phyloP scores from a whole-genome alignment of 2,329 filamentous ascomycete genomes.

The Fusarium paranaense region DNA sequence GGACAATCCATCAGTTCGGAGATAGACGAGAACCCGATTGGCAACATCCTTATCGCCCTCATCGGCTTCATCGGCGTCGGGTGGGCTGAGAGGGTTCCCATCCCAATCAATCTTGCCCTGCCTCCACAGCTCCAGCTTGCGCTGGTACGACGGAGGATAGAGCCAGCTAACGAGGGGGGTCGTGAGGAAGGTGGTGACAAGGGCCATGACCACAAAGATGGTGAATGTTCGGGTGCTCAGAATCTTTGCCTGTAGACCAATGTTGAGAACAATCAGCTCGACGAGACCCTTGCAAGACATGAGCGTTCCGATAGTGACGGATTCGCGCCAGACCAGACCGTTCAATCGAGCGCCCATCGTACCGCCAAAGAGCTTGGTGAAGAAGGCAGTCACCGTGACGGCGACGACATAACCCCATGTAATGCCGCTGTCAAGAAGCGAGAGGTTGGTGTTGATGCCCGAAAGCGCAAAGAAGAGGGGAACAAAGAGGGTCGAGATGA shows the following conservation, averaged over 20 bases:
- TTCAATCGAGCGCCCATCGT: conserved; percentile 76
- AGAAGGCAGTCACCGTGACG: conserved; percentile 82
- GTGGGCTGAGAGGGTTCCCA: conserved; percentile 47
- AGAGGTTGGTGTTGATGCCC: conserved; percentile 86
- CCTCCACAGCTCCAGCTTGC: conserved; percentile 67
- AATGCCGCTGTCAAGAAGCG: conserved; percentile 81
- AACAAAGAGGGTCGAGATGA: conserved; percentile 84
- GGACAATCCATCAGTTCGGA: conserved; percentile 39
- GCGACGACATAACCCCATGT: conserved; percentile 91
- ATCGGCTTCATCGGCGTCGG: not conserved
- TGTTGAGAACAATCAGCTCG: conserved; percentile 79
- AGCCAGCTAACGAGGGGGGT: conserved; percentile 79
- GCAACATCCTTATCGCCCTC: conserved; percentile 3
- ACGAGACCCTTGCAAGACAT: conserved; percentile 98
- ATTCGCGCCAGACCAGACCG: conserved; percentile 86
- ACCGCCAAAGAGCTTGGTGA: conserved; percentile 85
- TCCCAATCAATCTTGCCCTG: conserved; percentile 91
- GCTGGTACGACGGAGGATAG: conserved; percentile 74
- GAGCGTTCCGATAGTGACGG: conserved; percentile 84
- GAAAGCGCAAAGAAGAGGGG: conserved; percentile 94
- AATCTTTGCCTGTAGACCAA: conserved; percentile 18
- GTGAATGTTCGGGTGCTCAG: conserved; percentile 77
- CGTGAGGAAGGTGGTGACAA: conserved; percentile 85
- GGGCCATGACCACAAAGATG: conserved; percentile 93
- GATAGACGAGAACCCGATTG: conserved; percentile 28